phyloP scores from a whole-genome alignment of 139 green algal species.

The Chlamydomonas asymmetrica region DNA sequence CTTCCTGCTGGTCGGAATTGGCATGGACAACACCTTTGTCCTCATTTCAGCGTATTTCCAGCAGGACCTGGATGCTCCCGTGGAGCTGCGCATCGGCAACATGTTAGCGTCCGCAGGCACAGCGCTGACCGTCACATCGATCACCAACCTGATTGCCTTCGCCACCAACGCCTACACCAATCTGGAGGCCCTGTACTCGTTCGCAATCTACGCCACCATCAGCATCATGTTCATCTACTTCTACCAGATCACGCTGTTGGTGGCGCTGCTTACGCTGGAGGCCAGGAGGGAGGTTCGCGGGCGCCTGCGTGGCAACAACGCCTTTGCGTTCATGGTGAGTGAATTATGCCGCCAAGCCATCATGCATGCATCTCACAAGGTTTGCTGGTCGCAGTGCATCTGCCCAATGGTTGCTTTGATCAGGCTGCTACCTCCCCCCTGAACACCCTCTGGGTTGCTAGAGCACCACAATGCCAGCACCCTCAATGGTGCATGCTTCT shows the following conservation, averaged over 20 bases:
- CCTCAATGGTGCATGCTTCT: too few relatives aligned
- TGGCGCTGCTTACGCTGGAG: slow-evolving; percentile 45
- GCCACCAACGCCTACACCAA: slow-evolving; percentile 50
- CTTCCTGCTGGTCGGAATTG: slow-evolving; percentile 61
- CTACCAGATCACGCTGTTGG: slow-evolving; percentile 56
- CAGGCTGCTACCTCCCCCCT: too few relatives aligned
- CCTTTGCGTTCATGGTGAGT: too few relatives aligned
- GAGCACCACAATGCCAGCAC: too few relatives aligned
- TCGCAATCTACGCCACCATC: slow-evolving; percentile 52
- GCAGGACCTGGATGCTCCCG: slow-evolving; percentile 16
- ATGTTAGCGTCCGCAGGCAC: slow-evolving; percentile 37
- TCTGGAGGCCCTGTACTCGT: slow-evolving; percentile 50
- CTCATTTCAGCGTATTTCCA: slow-evolving; percentile 48
- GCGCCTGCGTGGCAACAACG: slow-evolving; percentile 15
- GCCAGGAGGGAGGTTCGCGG: slow-evolving; percentile 27
- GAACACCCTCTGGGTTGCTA: too few relatives aligned
- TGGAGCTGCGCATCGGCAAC: slow-evolving; percentile 34
- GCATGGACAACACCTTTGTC: slow-evolving; percentile 62
- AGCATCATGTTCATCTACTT: slow-evolving; percentile 53
- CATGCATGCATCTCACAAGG: too few relatives aligned
- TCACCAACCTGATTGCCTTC: slow-evolving; percentile 61
- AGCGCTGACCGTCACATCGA: slow-evolving; percentile 47
- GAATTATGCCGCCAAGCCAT: too few relatives aligned
- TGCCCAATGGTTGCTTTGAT: too few relatives aligned
- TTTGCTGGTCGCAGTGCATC: too few relatives aligned